Conservation (phyloP, 805 yeast genomes). For the Citeromyces nyonsensis region DNA sequence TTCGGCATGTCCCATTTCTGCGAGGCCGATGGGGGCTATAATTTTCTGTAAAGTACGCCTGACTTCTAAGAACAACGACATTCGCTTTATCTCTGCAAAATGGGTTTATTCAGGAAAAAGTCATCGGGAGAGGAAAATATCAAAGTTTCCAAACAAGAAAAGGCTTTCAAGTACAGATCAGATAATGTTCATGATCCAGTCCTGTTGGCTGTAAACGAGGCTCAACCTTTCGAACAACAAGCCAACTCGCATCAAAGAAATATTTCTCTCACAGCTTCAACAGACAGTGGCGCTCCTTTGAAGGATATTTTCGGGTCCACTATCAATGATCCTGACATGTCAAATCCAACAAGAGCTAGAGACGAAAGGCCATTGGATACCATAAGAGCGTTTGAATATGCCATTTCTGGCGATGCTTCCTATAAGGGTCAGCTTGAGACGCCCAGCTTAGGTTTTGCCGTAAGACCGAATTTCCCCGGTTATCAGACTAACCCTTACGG, state of each 20-base stretch:
- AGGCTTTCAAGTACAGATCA: conserved; percentile 45
- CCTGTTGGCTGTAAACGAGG: conserved; percentile 83
- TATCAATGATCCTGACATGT: conserved; percentile 66
- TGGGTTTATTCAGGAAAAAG: conserved; percentile 29
- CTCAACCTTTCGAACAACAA: conserved; percentile 79
- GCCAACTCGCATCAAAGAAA: conserved; percentile 19
- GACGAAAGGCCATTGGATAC: conserved; percentile 97
- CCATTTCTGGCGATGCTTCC: conserved; percentile 77
- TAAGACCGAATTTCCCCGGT: conserved; percentile 62
- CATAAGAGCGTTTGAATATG: conserved; percentile 82
- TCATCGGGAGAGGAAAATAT: conserved; percentile 12
- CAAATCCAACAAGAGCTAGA: conserved; percentile 86
- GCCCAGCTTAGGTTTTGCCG: conserved; percentile 69
- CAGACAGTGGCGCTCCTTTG: conserved; percentile 36
- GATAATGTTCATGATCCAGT: conserved; percentile 81
- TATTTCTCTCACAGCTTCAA: conserved; percentile 12
- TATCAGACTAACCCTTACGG: conserved; percentile 22
- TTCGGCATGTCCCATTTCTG: too few relatives aligned
- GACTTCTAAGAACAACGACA: neutral
- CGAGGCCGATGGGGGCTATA: too few relatives aligned
- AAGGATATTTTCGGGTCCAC: conserved; percentile 80
- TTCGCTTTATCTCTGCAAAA: conserved; percentile 6
- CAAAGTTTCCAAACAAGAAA: conserved; percentile 4
- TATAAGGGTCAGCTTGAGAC: conserved; percentile 77
- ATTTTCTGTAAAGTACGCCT: too few relatives aligned